Evolutionary conservation across 257 asterid species (phyloP).

Genomic region (Ballota nigra): DNA sequence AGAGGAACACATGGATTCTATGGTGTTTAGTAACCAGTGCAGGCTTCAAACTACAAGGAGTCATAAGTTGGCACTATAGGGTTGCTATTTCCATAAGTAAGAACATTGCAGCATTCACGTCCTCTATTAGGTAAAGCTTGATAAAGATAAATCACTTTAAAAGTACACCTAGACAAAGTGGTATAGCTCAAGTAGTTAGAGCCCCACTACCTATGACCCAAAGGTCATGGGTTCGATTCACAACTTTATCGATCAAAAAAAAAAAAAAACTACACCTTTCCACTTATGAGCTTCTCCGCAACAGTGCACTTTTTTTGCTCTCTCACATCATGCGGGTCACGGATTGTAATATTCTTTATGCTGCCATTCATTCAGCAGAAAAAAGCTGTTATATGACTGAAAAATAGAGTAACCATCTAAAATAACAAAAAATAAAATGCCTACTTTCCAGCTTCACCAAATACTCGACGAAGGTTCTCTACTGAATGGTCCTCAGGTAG

Average conservation of each 20-base stretch:
- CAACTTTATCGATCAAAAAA: no score
- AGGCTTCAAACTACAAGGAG: background rate
- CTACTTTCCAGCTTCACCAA: conserved; percentile 90
- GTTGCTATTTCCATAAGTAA: background rate
- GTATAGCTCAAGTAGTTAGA: no score
- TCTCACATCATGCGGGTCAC: conserved; percentile 69
- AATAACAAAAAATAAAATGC: conserved; percentile 24
- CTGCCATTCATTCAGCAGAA: conserved; percentile 41
- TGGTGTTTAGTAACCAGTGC: background rate
- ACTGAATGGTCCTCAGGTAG: conserved; percentile 93
- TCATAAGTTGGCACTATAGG: background rate
- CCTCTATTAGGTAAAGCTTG: conserved; percentile 7
- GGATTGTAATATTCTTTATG: conserved; percentile 59
- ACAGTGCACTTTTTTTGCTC: conserved; percentile 60
- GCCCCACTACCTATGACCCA: no score
- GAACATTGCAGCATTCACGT: background rate
- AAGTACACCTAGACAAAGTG: no score
- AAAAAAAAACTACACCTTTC: conserved; percentile 68
- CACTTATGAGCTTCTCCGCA: conserved; percentile 86
- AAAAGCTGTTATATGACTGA: conserved; percentile 6
- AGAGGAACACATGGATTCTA: background rate
- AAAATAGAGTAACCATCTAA: conserved; percentile 1
- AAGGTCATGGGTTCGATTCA: no score
- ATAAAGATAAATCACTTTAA: background rate
- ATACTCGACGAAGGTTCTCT: conserved; percentile 71